Base-by-base conservation (phyloP, 176 grass and related monocot genomes). In the Phoenix dactylifera region DNA sequence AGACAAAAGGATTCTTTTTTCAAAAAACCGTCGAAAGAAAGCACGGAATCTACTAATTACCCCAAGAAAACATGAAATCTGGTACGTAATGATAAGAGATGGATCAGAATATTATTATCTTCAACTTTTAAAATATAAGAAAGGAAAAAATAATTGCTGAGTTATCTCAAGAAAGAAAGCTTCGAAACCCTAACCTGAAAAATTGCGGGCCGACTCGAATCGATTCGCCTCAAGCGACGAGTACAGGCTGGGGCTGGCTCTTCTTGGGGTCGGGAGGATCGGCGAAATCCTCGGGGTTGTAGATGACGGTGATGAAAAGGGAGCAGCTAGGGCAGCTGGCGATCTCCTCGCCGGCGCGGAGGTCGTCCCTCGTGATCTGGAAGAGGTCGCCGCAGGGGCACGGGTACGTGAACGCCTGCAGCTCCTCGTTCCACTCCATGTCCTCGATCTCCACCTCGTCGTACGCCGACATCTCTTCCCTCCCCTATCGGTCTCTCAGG, bases 361-460 rank as follows among this genome's bases (percentile, higher is more conserved):
- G 92, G 72, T 96, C 92, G 52, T 80, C 83, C 24, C 79, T 82
- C 15, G 92, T 82, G 62, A 96, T 97, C 75, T 90, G 87, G 73
- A 97, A 97, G 57, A 97, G 77, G 62, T 97, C 92, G 19, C 92
- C 92, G 75, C 92, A 97, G 39, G 92, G 92, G 76, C 92, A 91
- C 19, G 83, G 92, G 87, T 97, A 97, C 64, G 92, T 91, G 81
- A 84, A 97, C 24, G 87, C 80, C 62, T 64, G 65, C 6, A 91
- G 75, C 60, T 97, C 83, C 44, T 73, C 78, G 72, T 22, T 82
- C 92, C 92, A 97, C 68, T 97, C 92, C 92, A 97, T 91, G 69
- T 97, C 92, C 84, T 97, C 92, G 81, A 97, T 91, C 78, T 97
- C 92, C 69, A 97, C 92, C 26, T 97, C 92, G 72, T 97, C 92